A percentile compares a stretch with the other conserved stretches of the same genome.
Evolutionary conservation across 2,329 filamentous ascomycete genomes (phyloP).

Genomic region (Monosporascus ibericus): DNA sequence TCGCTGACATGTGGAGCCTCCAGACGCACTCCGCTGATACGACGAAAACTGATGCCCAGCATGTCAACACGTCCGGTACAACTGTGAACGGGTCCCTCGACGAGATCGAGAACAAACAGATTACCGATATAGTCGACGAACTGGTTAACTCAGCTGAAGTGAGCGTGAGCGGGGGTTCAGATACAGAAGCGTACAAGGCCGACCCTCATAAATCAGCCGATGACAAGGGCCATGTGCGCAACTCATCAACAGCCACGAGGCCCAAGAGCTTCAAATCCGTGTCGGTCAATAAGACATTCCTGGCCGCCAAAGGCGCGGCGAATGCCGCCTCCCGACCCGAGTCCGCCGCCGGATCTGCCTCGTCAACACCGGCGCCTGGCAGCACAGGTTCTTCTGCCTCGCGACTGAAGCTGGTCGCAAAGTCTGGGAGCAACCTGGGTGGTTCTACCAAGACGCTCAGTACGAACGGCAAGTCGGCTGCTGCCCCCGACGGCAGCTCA

Average conservation of each 20-base stretch:
- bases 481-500: constrained; percentile 63
- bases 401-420: constrained; percentile 69
- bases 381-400: constrained; percentile 44
- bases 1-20: constrained; percentile 5
- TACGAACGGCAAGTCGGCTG: constrained; percentile 53
- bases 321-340: constrained; percentile 43
- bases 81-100: constrained; percentile 46
- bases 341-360: constrained; percentile 36
- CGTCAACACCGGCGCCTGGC: constrained; percentile 35
- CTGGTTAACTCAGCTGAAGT: constrained; percentile 57
- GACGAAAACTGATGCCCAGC: constrained; percentile 34
- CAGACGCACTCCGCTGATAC: constrained; percentile 24
- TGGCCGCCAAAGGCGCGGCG: constrained; percentile 60
- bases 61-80: constrained; percentile 40
- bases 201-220: constrained; percentile 49
- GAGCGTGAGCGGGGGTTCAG: constrained; percentile 68
- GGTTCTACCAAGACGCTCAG: constrained; percentile 40
- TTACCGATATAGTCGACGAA: constrained; percentile 51
- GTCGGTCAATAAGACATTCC: constrained; percentile 78
- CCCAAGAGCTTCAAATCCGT: constrained; percentile 76
- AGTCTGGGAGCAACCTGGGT: constrained; percentile 57
- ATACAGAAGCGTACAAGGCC: constrained; percentile 64
- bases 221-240: constrained; percentile 54
- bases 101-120: constrained; percentile 52
- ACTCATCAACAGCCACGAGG: constrained; percentile 61